phyloP scores from a whole-genome alignment of 2,329 filamentous ascomycete species.

The Spiromastix sp. region DNA sequence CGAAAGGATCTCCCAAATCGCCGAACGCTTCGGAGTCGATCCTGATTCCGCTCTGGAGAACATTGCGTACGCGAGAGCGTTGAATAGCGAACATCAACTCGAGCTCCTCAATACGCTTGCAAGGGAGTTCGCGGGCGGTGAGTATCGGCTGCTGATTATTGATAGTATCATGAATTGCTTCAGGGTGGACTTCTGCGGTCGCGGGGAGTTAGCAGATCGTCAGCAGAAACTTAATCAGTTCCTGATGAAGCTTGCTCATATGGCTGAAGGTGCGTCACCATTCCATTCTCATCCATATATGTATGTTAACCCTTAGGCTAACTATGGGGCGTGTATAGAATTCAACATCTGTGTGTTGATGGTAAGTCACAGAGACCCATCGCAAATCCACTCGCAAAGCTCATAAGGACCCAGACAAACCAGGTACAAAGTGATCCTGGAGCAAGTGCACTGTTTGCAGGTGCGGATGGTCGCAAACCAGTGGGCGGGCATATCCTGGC shows the following conservation, averaged over 20 bases:
- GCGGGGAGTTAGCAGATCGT: conserved; percentile 57
- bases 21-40: conserved; percentile 54
- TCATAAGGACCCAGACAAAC: conserved; percentile 43
- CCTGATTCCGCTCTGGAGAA: conserved; percentile 53
- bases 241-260: conserved; percentile 51
- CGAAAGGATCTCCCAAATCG: conserved; percentile 56
- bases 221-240: conserved; percentile 60
- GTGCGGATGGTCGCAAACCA: conserved; percentile 58
- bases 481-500: conserved; percentile 59
- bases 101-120: conserved; percentile 53
- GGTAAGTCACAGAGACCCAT: conserved; percentile 28
- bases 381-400: neutral
- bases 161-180: conserved; percentile 63
- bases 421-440: conserved; percentile 63
- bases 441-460: conserved; percentile 56
- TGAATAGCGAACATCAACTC: conserved; percentile 57
- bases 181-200: conserved; percentile 55
- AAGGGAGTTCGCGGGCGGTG: conserved; percentile 50
- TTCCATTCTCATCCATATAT: neutral
- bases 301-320: conserved; percentile 5
- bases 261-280: conserved; percentile 45
- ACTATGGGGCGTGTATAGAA: conserved; percentile 36
- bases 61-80: conserved; percentile 53
- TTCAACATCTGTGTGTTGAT: conserved; percentile 58
- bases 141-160: conserved; percentile 57